Conservation (phyloP, 73 alveolate genomes). For the Stentor coeruleus region DNA sequence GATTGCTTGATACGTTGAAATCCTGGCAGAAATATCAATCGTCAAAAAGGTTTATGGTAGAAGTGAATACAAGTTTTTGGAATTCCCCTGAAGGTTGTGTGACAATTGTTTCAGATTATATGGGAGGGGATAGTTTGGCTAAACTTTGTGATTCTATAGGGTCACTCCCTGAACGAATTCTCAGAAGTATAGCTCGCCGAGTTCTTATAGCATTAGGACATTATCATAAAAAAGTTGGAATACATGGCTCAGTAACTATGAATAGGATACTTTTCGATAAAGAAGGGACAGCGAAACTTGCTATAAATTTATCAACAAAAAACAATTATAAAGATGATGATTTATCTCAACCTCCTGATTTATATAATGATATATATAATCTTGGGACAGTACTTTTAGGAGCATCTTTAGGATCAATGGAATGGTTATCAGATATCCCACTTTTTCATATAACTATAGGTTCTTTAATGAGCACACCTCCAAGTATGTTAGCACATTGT, state of each 20-base stretch:
- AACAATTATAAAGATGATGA: too few species aligned
- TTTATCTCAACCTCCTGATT: background rate
- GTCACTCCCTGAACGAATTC: conserved; percentile 30
- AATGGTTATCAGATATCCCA: too few species aligned
- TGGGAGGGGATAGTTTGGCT: conserved; percentile 26
- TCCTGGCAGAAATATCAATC: conserved; percentile 30
- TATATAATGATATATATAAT: background rate
- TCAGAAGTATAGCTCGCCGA: background rate
- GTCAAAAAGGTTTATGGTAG: background rate
- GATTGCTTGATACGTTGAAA: conserved; percentile 30
- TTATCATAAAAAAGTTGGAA: background rate
- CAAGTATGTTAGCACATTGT: background rate
- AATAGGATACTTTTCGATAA: background rate
- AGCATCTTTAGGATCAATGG: background rate
- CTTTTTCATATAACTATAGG: too few species aligned
- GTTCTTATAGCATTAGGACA: background rate
- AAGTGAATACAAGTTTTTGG: conserved; percentile 38
- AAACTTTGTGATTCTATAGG: conserved; percentile 35
- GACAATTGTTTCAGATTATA: conserved; percentile 25
- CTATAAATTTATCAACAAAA: background rate
- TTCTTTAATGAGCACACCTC: too few species aligned
- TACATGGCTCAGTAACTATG: background rate
- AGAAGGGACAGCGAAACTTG: background rate
- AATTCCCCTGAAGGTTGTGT: conserved; percentile 52
- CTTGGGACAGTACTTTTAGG: background rate